These are phyloP conservation scores for Cladosporium sp. DNA, from an alignment of 2,329 filamentous ascomycete genomes.

Conservation along the genomic window DNA sequence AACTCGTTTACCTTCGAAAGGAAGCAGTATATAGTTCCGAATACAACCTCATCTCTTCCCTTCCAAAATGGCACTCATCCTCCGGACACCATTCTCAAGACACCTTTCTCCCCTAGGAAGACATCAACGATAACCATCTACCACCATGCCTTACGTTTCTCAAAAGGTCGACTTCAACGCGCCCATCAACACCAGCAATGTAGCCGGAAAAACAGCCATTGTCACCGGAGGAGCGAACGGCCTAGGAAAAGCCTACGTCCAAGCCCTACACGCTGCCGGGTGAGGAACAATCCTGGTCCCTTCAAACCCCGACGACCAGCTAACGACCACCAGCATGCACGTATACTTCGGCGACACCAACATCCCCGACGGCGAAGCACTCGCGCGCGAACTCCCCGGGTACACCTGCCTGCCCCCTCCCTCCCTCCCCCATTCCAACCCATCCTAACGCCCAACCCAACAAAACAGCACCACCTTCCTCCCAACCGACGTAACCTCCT, in stretches of 20 bases:
- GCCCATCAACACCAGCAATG: constrained; percentile 14
- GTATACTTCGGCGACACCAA: constrained; percentile 26
- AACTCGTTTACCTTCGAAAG: too few relatives aligned
- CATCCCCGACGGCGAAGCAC: constrained; percentile 18
- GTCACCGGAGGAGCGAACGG: constrained; percentile 40
- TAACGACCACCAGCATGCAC: constrained; percentile 13
- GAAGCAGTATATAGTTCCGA: too few relatives aligned
- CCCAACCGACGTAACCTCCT: constrained; percentile 18
- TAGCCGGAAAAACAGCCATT: constrained; percentile 40
- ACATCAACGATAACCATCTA: too few relatives aligned
- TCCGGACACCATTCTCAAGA: too few relatives aligned
- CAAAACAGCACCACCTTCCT: constrained; percentile 16
- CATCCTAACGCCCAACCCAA: too few relatives aligned
- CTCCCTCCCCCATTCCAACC: too few relatives aligned
- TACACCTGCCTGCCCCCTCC: constrained; percentile 8
- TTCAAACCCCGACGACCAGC: not conserved
- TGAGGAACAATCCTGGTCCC: constrained; percentile 14
- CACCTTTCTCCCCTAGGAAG: too few relatives aligned
- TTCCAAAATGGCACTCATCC: too few relatives aligned
- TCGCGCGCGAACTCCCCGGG: constrained; percentile 18
- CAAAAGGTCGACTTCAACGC: constrained; percentile 14
- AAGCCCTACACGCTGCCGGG: constrained; percentile 20
- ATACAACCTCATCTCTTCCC: too few relatives aligned
- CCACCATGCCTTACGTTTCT: not conserved
- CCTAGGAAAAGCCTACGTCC: constrained; percentile 27